Evolutionary conservation across 2,329 filamentous ascomycete species (phyloP), one percentile per base, ranked within the genome.

Genomic region (Nemania abortiva): DNA sequence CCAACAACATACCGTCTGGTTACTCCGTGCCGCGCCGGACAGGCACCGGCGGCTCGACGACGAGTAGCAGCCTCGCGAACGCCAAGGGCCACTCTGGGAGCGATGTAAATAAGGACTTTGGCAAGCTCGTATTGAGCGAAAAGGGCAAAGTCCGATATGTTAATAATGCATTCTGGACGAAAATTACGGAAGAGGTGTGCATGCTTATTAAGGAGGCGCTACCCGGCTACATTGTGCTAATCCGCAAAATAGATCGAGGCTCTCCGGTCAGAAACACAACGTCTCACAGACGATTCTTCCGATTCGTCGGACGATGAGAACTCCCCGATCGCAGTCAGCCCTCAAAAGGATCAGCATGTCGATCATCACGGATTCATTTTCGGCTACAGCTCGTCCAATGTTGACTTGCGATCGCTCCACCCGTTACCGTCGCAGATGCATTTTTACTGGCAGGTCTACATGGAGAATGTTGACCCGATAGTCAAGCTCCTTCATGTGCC

Each of bases 161-260:
- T 73, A 93, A 91, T 81, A 92, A 89, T 77, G 90, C 88, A 6
- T 93, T 94, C 75, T 94, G 91, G 91, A 88, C 91, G 22, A 92
- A 88, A 70, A 84, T 95, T 60, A 92, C 90, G 68, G 92, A 93
- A 62, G 91, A 94, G 84, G 90, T 91, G 79, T 63, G 81, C 73
- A 56, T 57, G 39, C 31, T 27, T 10, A 3, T 3, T 49, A 49
- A 6, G 47, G 9, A 9, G 10, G 45, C 24, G 39, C 29, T 56
- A 20, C 15, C 31, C 39, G 47, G 52, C 15, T 20, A 55, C 68
- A 24, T 39, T 68, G 50, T 50, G 31, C 57, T 70, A 52, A 72
- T 58, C 34, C 54, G 63, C n/a, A 3, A 37, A 22, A 61, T 29
- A 72, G 71, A 75, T 74, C 58, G 70, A 74, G 53, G 69, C 82